Percentiles rank a stretch among this genome's conserved stretches.
phyloP scores from a whole-genome alignment of 1,284 basidiomycete species.

The Cystobasidiaceae sp. region DNA sequence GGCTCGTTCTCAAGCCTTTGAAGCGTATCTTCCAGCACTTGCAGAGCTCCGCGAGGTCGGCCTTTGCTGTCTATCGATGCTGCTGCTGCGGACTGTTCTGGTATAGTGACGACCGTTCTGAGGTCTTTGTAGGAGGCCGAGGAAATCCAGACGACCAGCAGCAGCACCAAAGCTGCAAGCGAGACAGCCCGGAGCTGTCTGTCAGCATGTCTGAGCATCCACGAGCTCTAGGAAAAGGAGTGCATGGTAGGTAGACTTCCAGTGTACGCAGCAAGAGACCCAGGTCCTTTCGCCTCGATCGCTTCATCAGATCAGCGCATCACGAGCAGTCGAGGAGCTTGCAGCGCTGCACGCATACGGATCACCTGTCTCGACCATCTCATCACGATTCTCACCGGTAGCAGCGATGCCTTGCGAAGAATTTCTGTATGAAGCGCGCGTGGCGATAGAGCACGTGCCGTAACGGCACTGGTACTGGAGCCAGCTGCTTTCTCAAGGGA shows the following conservation, averaged over 20 bases:
- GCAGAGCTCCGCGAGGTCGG: background rate
- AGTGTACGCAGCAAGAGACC: too few species aligned
- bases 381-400: too few species aligned
- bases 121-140: background rate
- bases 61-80: background rate
- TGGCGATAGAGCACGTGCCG: too few species aligned
- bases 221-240: background rate
- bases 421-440: too few species aligned
- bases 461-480: too few species aligned
- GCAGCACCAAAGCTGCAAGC: background rate
- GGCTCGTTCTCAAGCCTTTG: constrained; percentile 7
- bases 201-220: background rate
- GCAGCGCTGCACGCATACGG: too few species aligned
- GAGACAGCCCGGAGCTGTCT: background rate
- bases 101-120: background rate
- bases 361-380: too few species aligned
- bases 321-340: too few species aligned
- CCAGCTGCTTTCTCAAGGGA: too few species aligned
- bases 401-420: too few species aligned
- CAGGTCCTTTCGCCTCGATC: too few species aligned
- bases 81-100: background rate
- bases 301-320: too few species aligned
- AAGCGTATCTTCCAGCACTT: background rate
- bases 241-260: background rate
- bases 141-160: background rate